Evolutionary conservation across 306 rosid genomes (phyloP).

Genomic region (Medicago ruthenica): DNA sequence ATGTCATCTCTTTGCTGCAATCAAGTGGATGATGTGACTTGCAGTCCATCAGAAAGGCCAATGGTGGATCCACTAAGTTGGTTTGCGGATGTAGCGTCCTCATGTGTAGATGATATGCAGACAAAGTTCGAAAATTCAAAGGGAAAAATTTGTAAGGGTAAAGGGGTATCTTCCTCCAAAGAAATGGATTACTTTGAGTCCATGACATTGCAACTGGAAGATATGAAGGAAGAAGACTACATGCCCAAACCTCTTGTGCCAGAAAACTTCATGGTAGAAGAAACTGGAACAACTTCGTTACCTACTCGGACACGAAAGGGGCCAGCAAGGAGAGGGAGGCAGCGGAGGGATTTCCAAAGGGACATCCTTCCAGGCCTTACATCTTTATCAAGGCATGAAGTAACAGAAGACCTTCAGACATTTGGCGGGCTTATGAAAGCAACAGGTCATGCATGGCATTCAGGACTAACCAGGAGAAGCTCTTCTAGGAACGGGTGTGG

Average conservation of each 20-base stretch:
- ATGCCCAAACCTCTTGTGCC: slow-evolving; percentile 90
- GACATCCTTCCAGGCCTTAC: slow-evolving; percentile 96
- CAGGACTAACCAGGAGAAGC: slow-evolving; percentile 79
- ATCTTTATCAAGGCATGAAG: slow-evolving; percentile 91
- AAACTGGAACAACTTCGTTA: slow-evolving; percentile 56
- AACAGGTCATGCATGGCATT: slow-evolving; percentile 84
- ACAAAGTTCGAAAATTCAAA: slow-evolving; percentile 42
- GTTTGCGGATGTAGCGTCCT: slow-evolving; percentile 79
- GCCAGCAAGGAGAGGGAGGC: slow-evolving; percentile 87
- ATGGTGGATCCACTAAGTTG: slow-evolving; percentile 60
- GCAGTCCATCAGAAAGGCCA: slow-evolving; percentile 56
- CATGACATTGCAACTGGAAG: slow-evolving; percentile 74
- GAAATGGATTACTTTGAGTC: slow-evolving; percentile 75
- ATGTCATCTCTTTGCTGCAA: slow-evolving; percentile 59
- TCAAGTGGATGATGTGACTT: slow-evolving; percentile 49
- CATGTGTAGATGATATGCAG: slow-evolving; percentile 51
- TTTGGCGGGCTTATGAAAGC: slow-evolving; percentile 97
- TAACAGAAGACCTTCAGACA: slow-evolving; percentile 94
- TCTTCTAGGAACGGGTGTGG: slow-evolving; percentile 80
- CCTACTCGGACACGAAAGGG: slow-evolving; percentile 69
- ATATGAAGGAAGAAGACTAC: slow-evolving; percentile 82
- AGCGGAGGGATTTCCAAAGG: slow-evolving; percentile 97
- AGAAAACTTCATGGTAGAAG: slow-evolving; percentile 66
- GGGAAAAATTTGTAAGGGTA: slow-evolving; percentile 47
- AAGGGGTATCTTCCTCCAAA: slow-evolving; percentile 55